Base-by-base conservation (phyloP, 495 filamentous ascomycete genomes). In the Aspergillus incahuasiensis region DNA sequence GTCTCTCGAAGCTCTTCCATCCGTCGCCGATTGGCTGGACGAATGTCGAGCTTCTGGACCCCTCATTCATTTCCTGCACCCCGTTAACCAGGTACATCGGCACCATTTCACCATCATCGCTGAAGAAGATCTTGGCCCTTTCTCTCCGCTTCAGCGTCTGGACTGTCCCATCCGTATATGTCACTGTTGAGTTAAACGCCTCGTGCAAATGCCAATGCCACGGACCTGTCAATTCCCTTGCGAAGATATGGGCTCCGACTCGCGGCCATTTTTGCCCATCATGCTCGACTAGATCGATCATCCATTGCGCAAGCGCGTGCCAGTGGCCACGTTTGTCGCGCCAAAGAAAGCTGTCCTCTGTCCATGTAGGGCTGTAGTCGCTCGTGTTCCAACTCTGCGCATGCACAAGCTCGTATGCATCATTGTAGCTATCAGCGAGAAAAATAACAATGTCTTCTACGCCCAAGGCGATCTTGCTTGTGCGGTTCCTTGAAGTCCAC, bases 261-360 rank as follows among this genome's bases (percentile, higher is more conserved):
- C 68, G 66, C 11, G 72, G 72, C 25, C 40, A 52, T 22, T 55
- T 46, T 30, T 55, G 42, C 11, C 69, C 71, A 54, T 66, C 63
- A 30, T 63, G 65, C n/a, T 66, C 57, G 2, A 59, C 59, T 6
- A 65, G 58, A 7, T 67, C 68, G 32, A 73, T 59, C n/a, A 73
- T 67, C 30, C 64, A 61, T 50, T 75, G 71, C 8, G 64, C 58
- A 1, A 77, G 58, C 20, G 72, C 61, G 55, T 75, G 71, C 57
- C 66, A 77, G 53, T 73, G 61, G 4, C 72, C 72, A 13, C 71
- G 63, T 51, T 68, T 71, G 35, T 75, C 72, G 2, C 61, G 65
- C 74, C 74, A 74, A 9, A 75, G 48, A 32, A 74, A 75, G 13
- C 66, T 70, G 53, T 75, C 71, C 53, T 77, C 70, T 25, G 64